Evolutionary conservation across 2,329 filamentous ascomycete genomes (phyloP).

Genomic region (Alternaria ventricosa): DNA sequence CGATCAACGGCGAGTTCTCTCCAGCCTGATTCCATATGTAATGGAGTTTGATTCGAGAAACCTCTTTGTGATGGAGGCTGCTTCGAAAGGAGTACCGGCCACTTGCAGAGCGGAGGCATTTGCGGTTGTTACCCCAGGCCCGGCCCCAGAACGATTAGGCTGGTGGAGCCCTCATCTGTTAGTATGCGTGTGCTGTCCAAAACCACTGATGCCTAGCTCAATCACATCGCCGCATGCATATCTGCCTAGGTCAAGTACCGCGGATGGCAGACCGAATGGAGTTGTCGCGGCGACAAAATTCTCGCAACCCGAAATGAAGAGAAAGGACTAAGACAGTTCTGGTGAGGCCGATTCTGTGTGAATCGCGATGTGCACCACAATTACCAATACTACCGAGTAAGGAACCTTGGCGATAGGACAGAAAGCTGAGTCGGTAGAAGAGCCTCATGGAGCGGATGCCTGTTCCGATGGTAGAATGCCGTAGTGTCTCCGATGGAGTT

Average conservation of each 20-base stretch:
- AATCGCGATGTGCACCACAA: not conserved
- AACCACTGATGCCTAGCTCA: not conserved
- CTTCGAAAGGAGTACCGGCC: not conserved
- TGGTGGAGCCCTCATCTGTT: not conserved
- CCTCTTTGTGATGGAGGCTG: not conserved
- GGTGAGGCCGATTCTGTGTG: not conserved
- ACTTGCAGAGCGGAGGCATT: no score
- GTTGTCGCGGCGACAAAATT: not conserved
- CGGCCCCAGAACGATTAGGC: fast-evolving
- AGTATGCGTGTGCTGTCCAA: not conserved
- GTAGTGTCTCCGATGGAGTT: not conserved
- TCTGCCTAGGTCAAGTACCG: not conserved
- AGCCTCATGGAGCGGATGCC: not conserved
- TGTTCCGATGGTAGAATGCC: not conserved
- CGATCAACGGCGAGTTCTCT: not conserved
- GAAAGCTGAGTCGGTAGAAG: conserved; percentile 1
- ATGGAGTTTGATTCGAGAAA: not conserved
- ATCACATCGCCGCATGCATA: not conserved
- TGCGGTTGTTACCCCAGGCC: not conserved
- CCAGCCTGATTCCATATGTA: not conserved
- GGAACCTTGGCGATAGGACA: not conserved
- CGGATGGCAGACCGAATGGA: not conserved
- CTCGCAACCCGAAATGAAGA: not conserved
- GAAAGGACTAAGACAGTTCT: not conserved
- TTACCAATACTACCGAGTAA: conserved; percentile 3